phyloP scores from a whole-genome alignment of 305 asterid species.

The Lippia alba region DNA sequence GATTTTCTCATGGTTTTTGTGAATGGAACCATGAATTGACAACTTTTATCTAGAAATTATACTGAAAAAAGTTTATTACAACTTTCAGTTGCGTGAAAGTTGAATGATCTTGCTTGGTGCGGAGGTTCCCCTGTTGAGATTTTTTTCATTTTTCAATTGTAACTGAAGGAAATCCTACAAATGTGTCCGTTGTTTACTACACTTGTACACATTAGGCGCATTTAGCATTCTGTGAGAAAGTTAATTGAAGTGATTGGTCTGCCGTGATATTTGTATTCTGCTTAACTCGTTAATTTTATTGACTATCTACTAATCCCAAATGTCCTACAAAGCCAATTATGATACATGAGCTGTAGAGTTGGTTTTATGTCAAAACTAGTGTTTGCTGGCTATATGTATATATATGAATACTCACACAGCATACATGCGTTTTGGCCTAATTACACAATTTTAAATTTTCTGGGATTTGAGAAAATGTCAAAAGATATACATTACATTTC shows the following conservation, averaged over 20 bases:
- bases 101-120: slow-evolving; percentile 2
- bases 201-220: background rate
- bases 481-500: too few relatives aligned
- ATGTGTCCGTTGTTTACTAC: background rate
- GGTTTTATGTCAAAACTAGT: background rate
- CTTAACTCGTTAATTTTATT: background rate
- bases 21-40: slow-evolving; percentile 8
- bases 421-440: too few relatives aligned
- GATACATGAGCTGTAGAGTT: background rate
- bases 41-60: background rate
- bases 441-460: too few relatives aligned
- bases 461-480: too few relatives aligned
- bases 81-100: background rate
- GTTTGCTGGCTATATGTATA: too few relatives aligned
- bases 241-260: background rate
- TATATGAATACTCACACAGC: too few relatives aligned
- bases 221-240: background rate
- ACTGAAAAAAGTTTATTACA: background rate
- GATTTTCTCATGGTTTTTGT: slow-evolving; percentile 19
- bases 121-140: background rate
- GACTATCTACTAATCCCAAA: background rate
- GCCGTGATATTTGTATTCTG: background rate
- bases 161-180: background rate
- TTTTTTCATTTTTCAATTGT: background rate
- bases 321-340: background rate